Percentiles rank a stretch among this genome's conserved stretches.
Conservation (phyloP, 2,329 filamentous ascomycete species). For the Aspergillus latus region DNA sequence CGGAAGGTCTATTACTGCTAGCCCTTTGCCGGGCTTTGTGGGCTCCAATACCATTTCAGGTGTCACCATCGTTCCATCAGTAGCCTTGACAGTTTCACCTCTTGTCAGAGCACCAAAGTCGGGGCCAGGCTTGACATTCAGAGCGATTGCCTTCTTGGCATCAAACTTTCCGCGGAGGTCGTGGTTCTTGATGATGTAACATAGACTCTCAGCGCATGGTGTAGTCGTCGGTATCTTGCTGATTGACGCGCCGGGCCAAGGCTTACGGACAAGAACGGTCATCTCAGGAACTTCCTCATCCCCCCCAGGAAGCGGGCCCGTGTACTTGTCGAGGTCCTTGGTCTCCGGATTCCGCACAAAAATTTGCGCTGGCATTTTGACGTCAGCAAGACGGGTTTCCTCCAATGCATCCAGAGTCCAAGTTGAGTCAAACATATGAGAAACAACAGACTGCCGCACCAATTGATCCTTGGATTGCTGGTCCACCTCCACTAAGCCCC, state of each 20-base stretch:
- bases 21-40: conserved; percentile 65
- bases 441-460: conserved; percentile 62
- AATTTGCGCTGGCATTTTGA: conserved; percentile 66
- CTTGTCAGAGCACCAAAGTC: conserved; percentile 62
- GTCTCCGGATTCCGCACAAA: conserved; percentile 65
- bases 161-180: conserved; percentile 79
- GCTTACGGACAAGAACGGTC: conserved; percentile 69
- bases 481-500: conserved; percentile 17
- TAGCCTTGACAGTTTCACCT: conserved; percentile 63
- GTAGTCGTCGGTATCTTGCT: conserved; percentile 65
- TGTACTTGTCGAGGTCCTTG: conserved; percentile 67
- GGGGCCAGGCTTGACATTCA: conserved; percentile 62
- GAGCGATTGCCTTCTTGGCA: conserved; percentile 59
- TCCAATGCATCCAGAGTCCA: conserved; percentile 72
- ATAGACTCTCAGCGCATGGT: conserved; percentile 68
- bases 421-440: conserved; percentile 73
- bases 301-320: conserved; percentile 64
- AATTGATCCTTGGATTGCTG: conserved; percentile 45
- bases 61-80: conserved; percentile 68
- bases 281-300: conserved; percentile 58
- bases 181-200: conserved; percentile 80
- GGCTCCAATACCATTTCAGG: conserved; percentile 83
- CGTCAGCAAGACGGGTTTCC: conserved; percentile 65
- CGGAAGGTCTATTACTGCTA: conserved; percentile 80
- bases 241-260: conserved; percentile 73